phyloP scores from a whole-genome alignment of 1,139 yeast species.

The Suhomyces chickasaworum region DNA sequence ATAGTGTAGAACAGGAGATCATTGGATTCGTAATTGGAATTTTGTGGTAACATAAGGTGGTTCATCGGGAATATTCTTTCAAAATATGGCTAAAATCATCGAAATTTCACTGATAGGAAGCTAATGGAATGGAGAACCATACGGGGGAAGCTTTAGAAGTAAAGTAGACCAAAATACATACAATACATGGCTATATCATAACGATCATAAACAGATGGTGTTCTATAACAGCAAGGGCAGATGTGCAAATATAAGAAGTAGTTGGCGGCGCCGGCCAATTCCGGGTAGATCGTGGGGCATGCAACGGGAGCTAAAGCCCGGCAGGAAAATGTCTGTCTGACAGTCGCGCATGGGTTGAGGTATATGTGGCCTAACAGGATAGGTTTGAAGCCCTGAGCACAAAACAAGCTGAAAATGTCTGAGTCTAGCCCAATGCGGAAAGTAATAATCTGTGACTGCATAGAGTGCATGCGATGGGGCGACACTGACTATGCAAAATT shows the following conservation, averaged over 20 bases:
- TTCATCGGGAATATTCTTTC: not conserved
- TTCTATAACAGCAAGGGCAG: not conserved
- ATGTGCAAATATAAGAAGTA: constrained; percentile 5
- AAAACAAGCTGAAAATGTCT: not conserved
- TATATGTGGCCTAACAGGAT: constrained; percentile 2
- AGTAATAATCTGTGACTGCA: not conserved
- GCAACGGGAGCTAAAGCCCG: constrained; percentile 9
- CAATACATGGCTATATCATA: constrained; percentile 16
- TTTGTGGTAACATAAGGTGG: not conserved
- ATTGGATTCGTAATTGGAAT: not conserved
- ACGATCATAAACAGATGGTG: constrained; percentile 7
- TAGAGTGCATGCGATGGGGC: not conserved
- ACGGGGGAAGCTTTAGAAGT: not conserved
- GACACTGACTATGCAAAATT: not conserved
- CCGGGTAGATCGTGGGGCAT: constrained; percentile 15
- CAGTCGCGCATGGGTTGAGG: constrained; percentile 3
- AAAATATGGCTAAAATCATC: not conserved
- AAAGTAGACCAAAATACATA: constrained; percentile 7
- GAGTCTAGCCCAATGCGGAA: constrained; percentile 1
- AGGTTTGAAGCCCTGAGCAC: not conserved
- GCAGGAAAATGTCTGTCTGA: constrained; percentile 6
- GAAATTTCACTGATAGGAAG: constrained; percentile 1
- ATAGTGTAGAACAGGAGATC: not conserved
- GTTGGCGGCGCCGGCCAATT: constrained; percentile 10
- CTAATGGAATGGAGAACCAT: not conserved